phyloP scores from a whole-genome alignment of 768 basidiomycete genomes.

The Tulasnella sp. region DNA sequence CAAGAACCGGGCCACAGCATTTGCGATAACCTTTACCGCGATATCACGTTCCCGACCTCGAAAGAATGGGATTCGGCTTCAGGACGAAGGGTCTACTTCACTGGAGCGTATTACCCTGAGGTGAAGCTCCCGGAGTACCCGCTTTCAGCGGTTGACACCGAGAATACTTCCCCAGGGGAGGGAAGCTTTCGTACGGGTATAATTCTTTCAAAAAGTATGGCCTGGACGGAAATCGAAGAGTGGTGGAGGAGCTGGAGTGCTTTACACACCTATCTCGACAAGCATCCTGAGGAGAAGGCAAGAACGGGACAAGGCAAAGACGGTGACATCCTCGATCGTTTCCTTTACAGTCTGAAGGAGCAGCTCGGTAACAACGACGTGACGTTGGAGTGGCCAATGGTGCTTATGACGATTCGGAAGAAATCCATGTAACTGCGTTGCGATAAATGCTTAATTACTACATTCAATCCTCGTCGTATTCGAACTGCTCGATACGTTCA shows the following conservation, averaged over 20 bases:
- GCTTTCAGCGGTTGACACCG: background rate
- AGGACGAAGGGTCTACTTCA: conserved; percentile 40
- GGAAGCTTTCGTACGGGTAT: conserved; percentile 38
- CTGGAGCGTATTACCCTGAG: conserved; percentile 50
- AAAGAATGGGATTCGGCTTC: conserved; percentile 39
- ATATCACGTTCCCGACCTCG: conserved; percentile 52
- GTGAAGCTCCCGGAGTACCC: conserved; percentile 7
- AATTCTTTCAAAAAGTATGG: conserved; percentile 61
- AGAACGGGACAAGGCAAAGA: conserved; percentile 31
- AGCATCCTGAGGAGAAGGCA: conserved; percentile 58
- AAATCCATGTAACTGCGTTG: background rate
- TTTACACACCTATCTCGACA: conserved; percentile 66
- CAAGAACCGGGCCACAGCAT: conserved; percentile 74
- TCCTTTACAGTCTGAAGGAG: background rate
- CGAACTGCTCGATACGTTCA: conserved; percentile 29
- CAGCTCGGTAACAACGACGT: background rate
- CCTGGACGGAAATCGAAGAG: conserved; percentile 65
- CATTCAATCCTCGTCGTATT: conserved; percentile 27
- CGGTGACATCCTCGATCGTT: conserved; percentile 39
- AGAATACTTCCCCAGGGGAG: background rate
- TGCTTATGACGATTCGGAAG: background rate
- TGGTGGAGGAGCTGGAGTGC: conserved; percentile 76
- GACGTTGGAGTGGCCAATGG: background rate
- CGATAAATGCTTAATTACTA: background rate
- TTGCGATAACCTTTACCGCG: conserved; percentile 68